Evolutionary conservation across 352 stramenopile species (phyloP).

Genomic region (Phytophthora ohioensis): DNA sequence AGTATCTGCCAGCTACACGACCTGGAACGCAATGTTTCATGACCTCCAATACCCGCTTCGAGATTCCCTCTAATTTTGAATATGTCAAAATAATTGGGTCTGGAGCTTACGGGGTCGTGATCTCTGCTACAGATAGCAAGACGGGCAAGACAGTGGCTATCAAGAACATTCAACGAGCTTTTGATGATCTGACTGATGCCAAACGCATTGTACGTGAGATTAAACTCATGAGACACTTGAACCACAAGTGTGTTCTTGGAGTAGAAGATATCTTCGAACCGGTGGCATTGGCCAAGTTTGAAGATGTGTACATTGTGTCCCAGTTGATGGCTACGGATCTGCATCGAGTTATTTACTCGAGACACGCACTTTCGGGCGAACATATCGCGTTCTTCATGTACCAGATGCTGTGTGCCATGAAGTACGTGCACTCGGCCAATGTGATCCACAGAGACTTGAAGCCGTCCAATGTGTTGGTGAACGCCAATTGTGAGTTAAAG

Average conservation of each 20-base stretch:
- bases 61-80: conserved; percentile 81
- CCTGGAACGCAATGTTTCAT: conserved; percentile 83
- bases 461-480: conserved; percentile 97
- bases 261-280: conserved; percentile 85
- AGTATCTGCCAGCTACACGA: conserved; percentile 79
- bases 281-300: conserved; percentile 72
- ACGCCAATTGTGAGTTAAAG: conserved; percentile 92
- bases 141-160: conserved; percentile 74
- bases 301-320: conserved; percentile 92
- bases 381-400: conserved; percentile 93
- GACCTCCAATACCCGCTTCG: conserved; percentile 86
- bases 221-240: conserved; percentile 92
- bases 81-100: conserved; percentile 91
- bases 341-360: conserved; percentile 91
- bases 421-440: conserved; percentile 94
- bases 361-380: conserved; percentile 84
- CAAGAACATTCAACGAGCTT: conserved; percentile 96
- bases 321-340: conserved; percentile 93
- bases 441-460: conserved; percentile 98
- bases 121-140: conserved; percentile 68
- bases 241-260: conserved; percentile 90
- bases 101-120: conserved; percentile 93
- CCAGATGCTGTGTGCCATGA: conserved; percentile 92
- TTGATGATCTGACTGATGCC: conserved; percentile 98
- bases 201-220: conserved; percentile 99